Evolutionary conservation across 345 rosid species (phyloP).

Genomic region (Corymbia maculata): DNA sequence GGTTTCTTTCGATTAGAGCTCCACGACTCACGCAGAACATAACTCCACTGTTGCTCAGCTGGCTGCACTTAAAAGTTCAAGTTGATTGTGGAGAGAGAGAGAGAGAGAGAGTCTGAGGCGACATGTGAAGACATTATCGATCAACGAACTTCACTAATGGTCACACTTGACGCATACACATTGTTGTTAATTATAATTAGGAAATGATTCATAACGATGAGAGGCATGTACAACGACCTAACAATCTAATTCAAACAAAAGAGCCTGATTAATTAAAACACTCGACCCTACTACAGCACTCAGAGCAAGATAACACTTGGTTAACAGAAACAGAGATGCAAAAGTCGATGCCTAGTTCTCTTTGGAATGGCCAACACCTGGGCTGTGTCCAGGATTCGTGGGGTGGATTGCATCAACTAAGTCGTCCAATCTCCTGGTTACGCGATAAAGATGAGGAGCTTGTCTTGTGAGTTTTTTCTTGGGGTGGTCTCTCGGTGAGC

Average conservation of each 20-base stretch:
- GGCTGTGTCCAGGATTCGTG: slow-evolving; percentile 51
- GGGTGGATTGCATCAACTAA: slow-evolving; percentile 34
- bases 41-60: background rate
- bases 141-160: background rate
- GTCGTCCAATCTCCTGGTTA: background rate
- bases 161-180: background rate
- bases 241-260: background rate
- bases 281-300: background rate
- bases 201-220: background rate
- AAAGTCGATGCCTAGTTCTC: slow-evolving; percentile 2
- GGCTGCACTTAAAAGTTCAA: background rate
- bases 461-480: background rate
- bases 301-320: background rate
- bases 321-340: background rate
- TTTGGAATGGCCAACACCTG: slow-evolving; percentile 48
- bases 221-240: background rate
- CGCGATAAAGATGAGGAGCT: background rate
- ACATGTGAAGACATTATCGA: background rate
- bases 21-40: background rate
- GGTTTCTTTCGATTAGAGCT: background rate
- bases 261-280: background rate
- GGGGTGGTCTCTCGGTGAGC: background rate
- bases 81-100: background rate
- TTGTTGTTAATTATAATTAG: background rate
- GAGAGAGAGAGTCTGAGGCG: background rate